Base-by-base conservation (phyloP, 176 grass and related monocot species). In the Ensete glaucum region DNA sequence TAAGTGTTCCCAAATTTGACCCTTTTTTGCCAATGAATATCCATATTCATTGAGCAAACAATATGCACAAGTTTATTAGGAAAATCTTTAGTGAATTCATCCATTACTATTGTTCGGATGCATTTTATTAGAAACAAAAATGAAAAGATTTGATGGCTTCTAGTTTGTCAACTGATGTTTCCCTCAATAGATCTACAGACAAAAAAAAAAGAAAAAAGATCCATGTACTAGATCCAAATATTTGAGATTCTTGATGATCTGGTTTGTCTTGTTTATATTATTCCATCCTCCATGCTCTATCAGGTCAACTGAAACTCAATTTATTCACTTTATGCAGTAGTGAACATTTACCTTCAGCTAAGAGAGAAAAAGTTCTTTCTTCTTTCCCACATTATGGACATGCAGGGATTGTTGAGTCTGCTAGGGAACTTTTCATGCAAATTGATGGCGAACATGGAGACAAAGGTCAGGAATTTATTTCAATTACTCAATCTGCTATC, bases 301-400 rank as follows among this genome's bases (percentile, higher is more conserved):
- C 67, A 50, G 21, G 50, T 21, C 7, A 50, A 50, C 67, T 70
- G 67, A 70, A 70, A 50, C 15, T 70, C 51, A 48, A 70, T 9
- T 51, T 65, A 64, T 78, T 74, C 51, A 79, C 17, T 74, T 54
- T 88, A 20, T 89, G 83, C 85, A 93, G 86, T 84, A 74, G 76
- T 54, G 88, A 91, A 80, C 72, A 87, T 54, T 76, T 91, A 83
- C 80, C 83, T 19, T 86, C 78, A 76, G 86, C 75, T 83, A 84
- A 68, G 23, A 91, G 90, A 77, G 82, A 87, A 65, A 89, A 43
- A 62, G 84, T 99, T 84, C 78, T 87, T 71, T 89, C 88, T 73
- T 88, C 95, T 69, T 99, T 87, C 71, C 90, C 95, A 51, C 95
- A 99, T 85, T 94, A 94, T 89, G 95, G 90, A 22, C 95, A 99